Evolutionary conservation across 768 basidiomycete species (phyloP).

Genomic region (Clathrus columnatus): DNA sequence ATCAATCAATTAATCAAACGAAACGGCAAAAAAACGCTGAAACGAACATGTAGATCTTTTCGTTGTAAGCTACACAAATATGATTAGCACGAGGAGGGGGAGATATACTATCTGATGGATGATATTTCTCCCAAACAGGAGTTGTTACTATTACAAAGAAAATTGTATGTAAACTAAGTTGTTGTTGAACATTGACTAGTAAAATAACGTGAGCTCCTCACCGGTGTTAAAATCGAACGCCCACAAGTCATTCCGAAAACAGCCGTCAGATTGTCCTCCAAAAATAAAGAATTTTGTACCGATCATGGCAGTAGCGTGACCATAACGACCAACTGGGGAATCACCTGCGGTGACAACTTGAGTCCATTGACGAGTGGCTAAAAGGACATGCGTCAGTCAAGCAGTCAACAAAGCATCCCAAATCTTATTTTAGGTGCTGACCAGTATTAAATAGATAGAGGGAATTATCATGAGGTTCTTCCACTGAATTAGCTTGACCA

Average conservation of each 20-base stretch:
- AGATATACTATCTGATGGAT: constrained; percentile 42
- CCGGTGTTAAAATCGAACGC: constrained; percentile 91
- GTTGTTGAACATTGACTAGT: background rate
- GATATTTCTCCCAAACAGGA: constrained; percentile 72
- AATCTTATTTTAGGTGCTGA: constrained; percentile 38
- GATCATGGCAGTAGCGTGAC: constrained; percentile 90
- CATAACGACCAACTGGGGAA: constrained; percentile 83
- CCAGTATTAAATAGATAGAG: constrained; percentile 91
- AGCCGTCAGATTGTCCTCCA: constrained; percentile 92
- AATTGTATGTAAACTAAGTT: constrained; percentile 5
- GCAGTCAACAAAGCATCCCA: background rate
- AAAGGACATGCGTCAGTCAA: background rate
- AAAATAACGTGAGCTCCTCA: constrained; percentile 31
- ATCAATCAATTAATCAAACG: constrained; percentile 14
- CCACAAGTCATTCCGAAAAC: constrained; percentile 94
- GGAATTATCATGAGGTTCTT: constrained; percentile 83
- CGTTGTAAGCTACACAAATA: constrained; percentile 72
- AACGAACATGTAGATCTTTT: constrained; percentile 76
- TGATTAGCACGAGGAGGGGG: constrained; percentile 87
- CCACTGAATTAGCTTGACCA: constrained; percentile 42
- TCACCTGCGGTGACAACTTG: constrained; percentile 69
- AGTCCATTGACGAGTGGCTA: constrained; percentile 82
- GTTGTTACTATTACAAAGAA: constrained; percentile 69
- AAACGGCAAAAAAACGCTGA: constrained; percentile 8
- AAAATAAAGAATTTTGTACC: constrained; percentile 91